These are phyloP conservation scores for Candida anglica DNA, from an alignment of 805 yeast genomes.

Conservation along the genomic window DNA sequence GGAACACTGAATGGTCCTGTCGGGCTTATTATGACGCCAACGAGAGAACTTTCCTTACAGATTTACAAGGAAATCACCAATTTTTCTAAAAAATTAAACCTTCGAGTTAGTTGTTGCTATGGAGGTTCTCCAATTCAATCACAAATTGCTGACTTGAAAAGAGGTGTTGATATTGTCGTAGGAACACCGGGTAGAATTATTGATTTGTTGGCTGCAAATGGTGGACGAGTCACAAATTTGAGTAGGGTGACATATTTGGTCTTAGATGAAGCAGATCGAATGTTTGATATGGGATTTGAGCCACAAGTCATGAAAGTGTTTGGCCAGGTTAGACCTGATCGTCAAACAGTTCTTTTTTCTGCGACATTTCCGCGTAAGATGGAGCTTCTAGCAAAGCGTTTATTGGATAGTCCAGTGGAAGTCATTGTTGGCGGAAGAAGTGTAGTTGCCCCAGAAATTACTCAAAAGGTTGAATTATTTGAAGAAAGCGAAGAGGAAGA, in stretches of 20 bases:
- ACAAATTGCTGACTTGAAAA: slow-evolving; percentile 76
- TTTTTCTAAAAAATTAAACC: slow-evolving; percentile 48
- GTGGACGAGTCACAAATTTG: slow-evolving; percentile 70
- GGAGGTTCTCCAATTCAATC: slow-evolving; percentile 84
- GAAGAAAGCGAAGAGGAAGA: slow-evolving; percentile 39
- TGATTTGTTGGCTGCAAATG: slow-evolving; percentile 79
- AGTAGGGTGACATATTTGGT: slow-evolving; percentile 75
- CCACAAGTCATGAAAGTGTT: slow-evolving; percentile 88
- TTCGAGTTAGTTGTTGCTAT: slow-evolving; percentile 73
- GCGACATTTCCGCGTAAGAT: slow-evolving; percentile 88
- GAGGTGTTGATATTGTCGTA: slow-evolving; percentile 75
- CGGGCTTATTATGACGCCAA: slow-evolving; percentile 81
- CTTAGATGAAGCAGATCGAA: slow-evolving; percentile 92
- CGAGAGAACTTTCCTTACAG: slow-evolving; percentile 88
- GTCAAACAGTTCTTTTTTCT: slow-evolving; percentile 86
- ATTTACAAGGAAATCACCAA: slow-evolving; percentile 62
- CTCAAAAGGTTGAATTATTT: slow-evolving; percentile 65
- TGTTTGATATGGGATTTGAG: slow-evolving; percentile 96
- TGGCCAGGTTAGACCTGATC: slow-evolving; percentile 73
- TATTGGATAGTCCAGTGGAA: slow-evolving; percentile 63
- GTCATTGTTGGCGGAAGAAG: slow-evolving; percentile 78
- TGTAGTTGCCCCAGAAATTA: slow-evolving; percentile 75
- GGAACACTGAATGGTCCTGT: slow-evolving; percentile 81
- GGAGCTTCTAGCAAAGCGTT: slow-evolving; percentile 67
- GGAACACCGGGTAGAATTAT: slow-evolving; percentile 96